Conservation (phyloP, 1,139 yeast species). For the Taphrina flavorubra region DNA sequence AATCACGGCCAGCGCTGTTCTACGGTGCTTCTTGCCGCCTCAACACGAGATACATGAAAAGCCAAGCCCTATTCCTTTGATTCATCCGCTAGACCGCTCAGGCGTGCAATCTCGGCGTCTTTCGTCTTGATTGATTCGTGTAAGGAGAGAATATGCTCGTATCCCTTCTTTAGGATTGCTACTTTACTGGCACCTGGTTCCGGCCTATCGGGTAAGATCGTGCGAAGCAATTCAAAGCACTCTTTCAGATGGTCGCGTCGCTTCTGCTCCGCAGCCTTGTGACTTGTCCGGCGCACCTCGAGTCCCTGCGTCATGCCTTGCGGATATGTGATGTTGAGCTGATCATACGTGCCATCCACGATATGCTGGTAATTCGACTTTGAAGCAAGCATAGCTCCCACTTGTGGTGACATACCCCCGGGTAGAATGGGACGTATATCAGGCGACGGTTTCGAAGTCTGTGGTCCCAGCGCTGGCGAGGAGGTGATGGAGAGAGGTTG, state of each 20-base stretch:
- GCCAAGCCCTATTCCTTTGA: not conserved
- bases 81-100: not conserved
- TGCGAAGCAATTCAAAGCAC: conserved; percentile 29
- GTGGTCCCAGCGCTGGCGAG: conserved; percentile 39
- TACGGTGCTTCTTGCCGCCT: no score
- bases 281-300: conserved; percentile 64
- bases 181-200: conserved; percentile 35
- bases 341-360: conserved; percentile 56
- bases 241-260: conserved; percentile 85
- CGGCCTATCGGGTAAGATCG: conserved; percentile 32
- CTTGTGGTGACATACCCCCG: conserved; percentile 47
- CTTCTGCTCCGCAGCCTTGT: conserved; percentile 95
- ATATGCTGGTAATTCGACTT: conserved; percentile 57
- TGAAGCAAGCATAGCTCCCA: conserved; percentile 52
- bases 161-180: conserved; percentile 32
- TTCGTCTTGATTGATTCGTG: conserved; percentile 10
- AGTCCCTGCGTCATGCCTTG: conserved; percentile 54
- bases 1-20: not conserved
- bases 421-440: conserved; percentile 47
- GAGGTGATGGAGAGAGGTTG: conserved; percentile 16
- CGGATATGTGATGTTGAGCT: conserved; percentile 55
- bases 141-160: conserved; percentile 23
- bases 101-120: conserved; percentile 28
- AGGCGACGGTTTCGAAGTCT: conserved; percentile 45
- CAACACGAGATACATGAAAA: no score